Percentiles rank a stretch among this genome's conserved stretches.
These are phyloP conservation scores for Serendipita vermifera DNA, from an alignment of 768 basidiomycete species.

Conservation along the genomic window DNA sequence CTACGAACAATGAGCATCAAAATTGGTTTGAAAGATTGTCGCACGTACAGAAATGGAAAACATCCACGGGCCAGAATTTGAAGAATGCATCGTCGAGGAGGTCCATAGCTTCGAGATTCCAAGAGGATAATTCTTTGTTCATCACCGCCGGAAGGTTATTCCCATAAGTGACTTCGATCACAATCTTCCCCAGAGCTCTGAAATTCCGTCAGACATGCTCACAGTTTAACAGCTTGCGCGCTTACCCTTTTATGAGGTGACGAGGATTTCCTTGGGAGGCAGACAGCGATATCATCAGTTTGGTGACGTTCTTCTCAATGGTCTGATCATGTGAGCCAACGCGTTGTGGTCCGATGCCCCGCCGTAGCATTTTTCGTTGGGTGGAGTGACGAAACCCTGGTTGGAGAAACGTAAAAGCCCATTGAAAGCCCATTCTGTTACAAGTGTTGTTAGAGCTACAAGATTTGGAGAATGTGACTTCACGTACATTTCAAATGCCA, in stretches of 20 bases:
- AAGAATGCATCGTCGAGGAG: background rate
- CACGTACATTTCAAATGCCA: background rate
- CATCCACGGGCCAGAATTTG: slow-evolving; percentile 1
- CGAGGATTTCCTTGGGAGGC: background rate
- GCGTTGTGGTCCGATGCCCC: background rate
- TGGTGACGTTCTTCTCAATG: background rate
- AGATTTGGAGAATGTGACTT: too few relatives aligned
- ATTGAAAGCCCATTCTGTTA: background rate
- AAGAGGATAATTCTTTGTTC: background rate
- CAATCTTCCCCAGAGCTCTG: slow-evolving; percentile 5
- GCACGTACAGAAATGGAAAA: slow-evolving; percentile 3
- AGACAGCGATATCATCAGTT: background rate
- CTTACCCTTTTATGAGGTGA: too few relatives aligned
- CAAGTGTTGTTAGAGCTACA: too few relatives aligned
- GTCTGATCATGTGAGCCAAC: background rate
- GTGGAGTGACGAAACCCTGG: background rate
- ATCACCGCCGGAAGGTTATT: background rate
- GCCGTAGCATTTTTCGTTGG: background rate
- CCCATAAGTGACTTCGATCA: background rate
- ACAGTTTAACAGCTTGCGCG: too few relatives aligned
- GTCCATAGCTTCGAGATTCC: background rate
- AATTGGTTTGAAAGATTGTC: background rate
- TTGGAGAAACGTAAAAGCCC: background rate
- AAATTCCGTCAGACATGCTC: too few relatives aligned
- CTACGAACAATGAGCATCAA: background rate